These are phyloP conservation scores for Peronospora belbahrii DNA, from an alignment of 352 stramenopile species.

Conservation along the genomic window DNA sequence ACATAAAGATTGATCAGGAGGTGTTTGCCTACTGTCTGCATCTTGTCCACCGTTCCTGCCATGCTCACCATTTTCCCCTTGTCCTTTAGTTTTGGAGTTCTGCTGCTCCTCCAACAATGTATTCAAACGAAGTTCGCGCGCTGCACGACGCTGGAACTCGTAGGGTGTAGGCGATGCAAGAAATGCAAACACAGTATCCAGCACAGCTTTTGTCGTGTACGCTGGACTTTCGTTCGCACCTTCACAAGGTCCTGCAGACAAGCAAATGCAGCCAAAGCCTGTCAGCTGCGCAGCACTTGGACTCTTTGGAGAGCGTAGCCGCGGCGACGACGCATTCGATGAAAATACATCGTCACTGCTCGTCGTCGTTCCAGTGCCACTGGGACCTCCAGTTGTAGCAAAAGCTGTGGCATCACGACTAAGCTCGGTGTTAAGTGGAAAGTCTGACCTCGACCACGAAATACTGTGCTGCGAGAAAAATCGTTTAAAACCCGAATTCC, in stretches of 20 bases:
- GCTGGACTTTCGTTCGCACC: conserved; percentile 46
- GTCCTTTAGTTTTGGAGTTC: conserved; percentile 1
- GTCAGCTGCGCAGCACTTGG: conserved; percentile 31
- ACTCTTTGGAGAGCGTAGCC: conserved; percentile 21
- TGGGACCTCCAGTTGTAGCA: conserved; percentile 4
- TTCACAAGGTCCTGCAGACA: conserved; percentile 64
- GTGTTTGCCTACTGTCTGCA: conserved; percentile 4
- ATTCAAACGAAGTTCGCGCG: conserved; percentile 42
- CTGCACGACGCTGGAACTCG: conserved; percentile 61
- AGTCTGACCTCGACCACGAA: conserved; percentile 62
- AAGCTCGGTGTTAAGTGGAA: conserved; percentile 58
- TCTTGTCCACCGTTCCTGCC: background rate
- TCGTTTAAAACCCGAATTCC: conserved; percentile 63
- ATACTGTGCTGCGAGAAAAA: conserved; percentile 80
- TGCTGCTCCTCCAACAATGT: conserved; percentile 36
- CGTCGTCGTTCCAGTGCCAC: conserved; percentile 7
- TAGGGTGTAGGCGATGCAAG: conserved; percentile 64
- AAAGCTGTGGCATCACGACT: conserved; percentile 26
- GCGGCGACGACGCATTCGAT: conserved; percentile 16
- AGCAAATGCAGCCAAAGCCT: conserved; percentile 61
- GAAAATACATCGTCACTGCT: conserved; percentile 21
- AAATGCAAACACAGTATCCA: conserved; percentile 82
- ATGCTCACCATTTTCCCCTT: conserved; percentile 4
- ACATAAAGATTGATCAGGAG: conserved; percentile 6
- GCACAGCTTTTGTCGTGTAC: conserved; percentile 58